Base-by-base conservation (phyloP, 228 moss, liverwort and hornwort species). In the Sphagnum fallax region DNA sequence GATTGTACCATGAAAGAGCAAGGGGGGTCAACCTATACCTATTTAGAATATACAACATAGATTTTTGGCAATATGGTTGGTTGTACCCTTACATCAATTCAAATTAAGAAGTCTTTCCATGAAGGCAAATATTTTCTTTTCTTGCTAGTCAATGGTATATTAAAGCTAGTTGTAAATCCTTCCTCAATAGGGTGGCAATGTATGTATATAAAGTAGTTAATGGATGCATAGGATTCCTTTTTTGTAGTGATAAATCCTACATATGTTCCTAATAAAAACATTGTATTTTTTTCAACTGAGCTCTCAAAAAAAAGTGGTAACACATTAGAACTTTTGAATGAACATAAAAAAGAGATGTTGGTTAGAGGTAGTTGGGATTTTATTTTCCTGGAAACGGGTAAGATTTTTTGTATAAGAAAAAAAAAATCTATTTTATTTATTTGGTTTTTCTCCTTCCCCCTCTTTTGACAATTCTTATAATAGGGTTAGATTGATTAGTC, bases 151-250 rank as follows among this genome's bases (percentile, higher is more conserved):
- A 18, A 4, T 47, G 18, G 18, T 18, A 60, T 69, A 49, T 47
- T 8, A 68, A 68, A 16, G 32, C 16, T n/a, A 51, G 15, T 66
- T 66, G 47, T 4, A 51, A 68, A 68, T 58, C 58, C 32, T 47
- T 18, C 58, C 18, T 53, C 53, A n/a, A 4, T 68, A 32, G 53
- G 16, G 47, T 68, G 68, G 53, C n/a, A 18, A 4, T 53, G 52
- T 68, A 16, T 47, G 5, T 16, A 8, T 11, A 68, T 68, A 53
- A 6, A 32, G 16, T 58, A 68, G n/a, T 66, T 53, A 68, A 68
- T 53, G 5, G 68, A 53, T 68, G 68, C 9, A 68, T 66, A 66
- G 66, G 51, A 6, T 68, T 68, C n/a, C 13, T 4, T 68, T 68
- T 68, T 47, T 68, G 53, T 55, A 68, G 55, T 47, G 16, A 68